Evolutionary conservation across 2,329 filamentous ascomycete species (phyloP).

Genomic region (Fusarium oxysporum): DNA sequence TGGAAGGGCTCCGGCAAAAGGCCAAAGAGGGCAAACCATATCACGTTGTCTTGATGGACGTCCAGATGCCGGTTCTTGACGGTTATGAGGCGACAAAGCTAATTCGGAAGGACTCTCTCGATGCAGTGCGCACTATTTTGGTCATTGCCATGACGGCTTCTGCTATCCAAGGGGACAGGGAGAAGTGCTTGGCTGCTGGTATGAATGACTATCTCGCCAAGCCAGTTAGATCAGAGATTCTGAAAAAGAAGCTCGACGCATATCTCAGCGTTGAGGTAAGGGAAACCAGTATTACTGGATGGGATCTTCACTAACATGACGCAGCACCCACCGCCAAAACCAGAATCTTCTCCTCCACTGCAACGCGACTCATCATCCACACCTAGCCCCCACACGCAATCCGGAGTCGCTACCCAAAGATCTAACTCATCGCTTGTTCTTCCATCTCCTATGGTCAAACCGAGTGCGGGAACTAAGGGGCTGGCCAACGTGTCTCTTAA

Average conservation of each 20-base stretch:
- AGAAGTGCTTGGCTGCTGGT: constrained; percentile 93
- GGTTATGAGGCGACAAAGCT: constrained; percentile 91
- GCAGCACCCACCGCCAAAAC: constrained; percentile 25
- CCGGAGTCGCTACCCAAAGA: constrained; percentile 10
- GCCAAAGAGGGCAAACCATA: constrained; percentile 80
- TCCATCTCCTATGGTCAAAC: constrained; percentile 10
- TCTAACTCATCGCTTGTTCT: constrained; percentile 19
- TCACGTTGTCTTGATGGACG: constrained; percentile 94
- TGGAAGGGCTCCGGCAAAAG: constrained; percentile 83
- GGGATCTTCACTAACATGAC: constrained; percentile 17
- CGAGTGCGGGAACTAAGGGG: constrained; percentile 2
- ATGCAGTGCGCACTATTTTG: constrained; percentile 82
- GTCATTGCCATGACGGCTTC: constrained; percentile 98
- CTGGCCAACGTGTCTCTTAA: constrained; percentile 35
- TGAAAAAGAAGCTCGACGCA: constrained; percentile 82
- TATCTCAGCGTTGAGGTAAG: constrained; percentile 60
- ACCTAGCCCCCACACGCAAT: constrained; percentile 18
- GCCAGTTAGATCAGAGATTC: constrained; percentile 87
- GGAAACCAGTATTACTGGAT: neutral
- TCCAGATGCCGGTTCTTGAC: constrained; percentile 94
- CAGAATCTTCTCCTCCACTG: constrained; percentile 10
- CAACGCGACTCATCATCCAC: constrained; percentile 2
- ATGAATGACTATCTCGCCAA: constrained; percentile 99
- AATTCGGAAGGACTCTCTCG: constrained; percentile 80
- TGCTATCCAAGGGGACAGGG: constrained; percentile 92